These are phyloP conservation scores for Scedosporium minutisporum DNA, from an alignment of 2,329 filamentous ascomycete species.

Conservation along the genomic window DNA sequence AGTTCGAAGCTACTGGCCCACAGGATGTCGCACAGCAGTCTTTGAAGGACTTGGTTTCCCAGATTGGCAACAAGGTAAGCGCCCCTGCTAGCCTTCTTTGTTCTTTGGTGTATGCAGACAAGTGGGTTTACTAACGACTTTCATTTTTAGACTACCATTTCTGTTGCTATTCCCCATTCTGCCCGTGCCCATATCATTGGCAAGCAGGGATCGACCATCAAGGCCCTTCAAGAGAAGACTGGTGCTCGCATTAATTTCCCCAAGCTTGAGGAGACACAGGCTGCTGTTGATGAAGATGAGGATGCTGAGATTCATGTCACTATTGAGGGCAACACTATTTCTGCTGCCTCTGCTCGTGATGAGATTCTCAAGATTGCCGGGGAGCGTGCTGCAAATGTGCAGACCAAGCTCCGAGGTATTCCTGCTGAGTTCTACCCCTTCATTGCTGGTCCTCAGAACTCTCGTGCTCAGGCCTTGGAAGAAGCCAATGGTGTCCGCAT, in stretches of 20 bases:
- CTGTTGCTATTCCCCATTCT: constrained; percentile 37
- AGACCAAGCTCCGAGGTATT: constrained; percentile 70
- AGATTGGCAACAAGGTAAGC: constrained; percentile 72
- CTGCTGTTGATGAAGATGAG: constrained; percentile 57
- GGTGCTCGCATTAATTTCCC: constrained; percentile 87
- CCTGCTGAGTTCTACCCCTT: constrained; percentile 94
- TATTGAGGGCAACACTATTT: constrained; percentile 85
- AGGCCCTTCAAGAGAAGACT: constrained; percentile 78
- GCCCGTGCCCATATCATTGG: constrained; percentile 87
- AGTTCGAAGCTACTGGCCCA: constrained; percentile 78
- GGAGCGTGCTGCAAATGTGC: constrained; percentile 75
- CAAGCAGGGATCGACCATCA: constrained; percentile 80
- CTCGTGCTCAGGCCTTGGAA: constrained; percentile 58
- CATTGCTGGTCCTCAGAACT: constrained; percentile 71
- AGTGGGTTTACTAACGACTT: constrained; percentile 3
- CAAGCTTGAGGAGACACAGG: constrained; percentile 57
- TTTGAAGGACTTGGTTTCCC: constrained; percentile 77
- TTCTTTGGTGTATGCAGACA: background rate
- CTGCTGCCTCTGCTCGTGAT: constrained; percentile 71
- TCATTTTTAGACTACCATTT: constrained; percentile 9
- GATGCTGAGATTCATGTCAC: constrained; percentile 76
- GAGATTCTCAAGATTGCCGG: constrained; percentile 82
- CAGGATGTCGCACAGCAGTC: constrained; percentile 78
- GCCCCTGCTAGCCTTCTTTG: background rate
- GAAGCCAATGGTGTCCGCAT: constrained; percentile 72